Evolutionary conservation across 352 stramenopile genomes (phyloP).

Genomic region (Blastocystis sp.): DNA sequence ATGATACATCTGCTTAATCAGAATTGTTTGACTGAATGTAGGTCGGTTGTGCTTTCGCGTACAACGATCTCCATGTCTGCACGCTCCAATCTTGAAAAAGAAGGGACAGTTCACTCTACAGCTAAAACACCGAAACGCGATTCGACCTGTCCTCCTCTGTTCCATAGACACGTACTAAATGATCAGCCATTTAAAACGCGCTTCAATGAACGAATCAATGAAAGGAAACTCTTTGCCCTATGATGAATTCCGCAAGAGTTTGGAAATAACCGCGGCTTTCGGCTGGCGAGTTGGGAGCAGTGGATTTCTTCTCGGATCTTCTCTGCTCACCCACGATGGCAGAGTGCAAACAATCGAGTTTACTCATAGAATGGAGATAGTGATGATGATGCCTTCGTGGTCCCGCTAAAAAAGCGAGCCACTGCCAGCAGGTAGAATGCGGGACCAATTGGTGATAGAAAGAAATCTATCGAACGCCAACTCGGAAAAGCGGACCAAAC

Average conservation of each 20-base stretch:
- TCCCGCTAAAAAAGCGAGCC: too few relatives aligned
- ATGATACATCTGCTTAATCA: constrained; percentile 95
- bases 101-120: constrained; percentile 92
- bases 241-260: not conserved
- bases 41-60: constrained; percentile 93
- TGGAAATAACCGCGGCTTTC: not conserved
- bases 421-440: too few relatives aligned
- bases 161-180: constrained; percentile 52
- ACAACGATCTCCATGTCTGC: constrained; percentile 93
- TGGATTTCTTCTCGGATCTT: not conserved
- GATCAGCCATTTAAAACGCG: constrained; percentile 50
- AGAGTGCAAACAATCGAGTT: too few relatives aligned
- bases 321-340: too few relatives aligned
- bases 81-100: constrained; percentile 99
- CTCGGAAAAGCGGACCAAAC: not conserved
- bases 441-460: too few relatives aligned
- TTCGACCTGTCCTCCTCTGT: constrained; percentile 53
- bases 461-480: too few relatives aligned
- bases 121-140: not conserved
- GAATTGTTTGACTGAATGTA: constrained; percentile 91
- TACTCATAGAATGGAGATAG: too few relatives aligned
- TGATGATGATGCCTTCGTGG: too few relatives aligned
- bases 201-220: not conserved
- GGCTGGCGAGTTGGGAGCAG: too few relatives aligned
- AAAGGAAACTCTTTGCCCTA: not conserved